These are phyloP conservation scores for Leucocoprinus sp. DNA, from an alignment of 768 basidiomycete species.

Conservation along the genomic window DNA sequence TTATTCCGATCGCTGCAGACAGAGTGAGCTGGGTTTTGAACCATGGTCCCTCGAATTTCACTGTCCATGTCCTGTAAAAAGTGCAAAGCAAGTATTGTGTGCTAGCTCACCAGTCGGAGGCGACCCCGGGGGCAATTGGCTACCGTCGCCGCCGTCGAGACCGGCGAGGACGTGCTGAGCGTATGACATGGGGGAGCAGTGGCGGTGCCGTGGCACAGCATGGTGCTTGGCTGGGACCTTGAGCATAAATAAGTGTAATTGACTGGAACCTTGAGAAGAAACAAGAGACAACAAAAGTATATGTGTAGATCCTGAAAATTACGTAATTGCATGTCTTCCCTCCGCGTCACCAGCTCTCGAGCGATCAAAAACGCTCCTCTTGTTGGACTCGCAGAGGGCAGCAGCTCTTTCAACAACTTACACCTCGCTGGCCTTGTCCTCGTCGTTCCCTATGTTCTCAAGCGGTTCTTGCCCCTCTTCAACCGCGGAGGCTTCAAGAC, in stretches of 20 bases:
- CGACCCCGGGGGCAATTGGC: slow-evolving; percentile 49
- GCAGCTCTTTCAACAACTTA: slow-evolving; percentile 72
- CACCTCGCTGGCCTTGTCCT: slow-evolving; percentile 75
- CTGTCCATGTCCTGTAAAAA: slow-evolving; percentile 27
- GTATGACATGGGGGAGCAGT: not conserved
- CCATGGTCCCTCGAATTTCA: slow-evolving; percentile 90
- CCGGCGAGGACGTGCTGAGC: not conserved
- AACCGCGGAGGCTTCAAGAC: slow-evolving; percentile 80
- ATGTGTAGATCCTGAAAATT: no score
- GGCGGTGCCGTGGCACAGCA: not conserved
- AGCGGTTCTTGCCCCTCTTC: slow-evolving; percentile 74
- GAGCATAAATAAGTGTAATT: slow-evolving; percentile 1
- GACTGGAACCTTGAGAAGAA: no score
- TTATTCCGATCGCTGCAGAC: slow-evolving; percentile 67
- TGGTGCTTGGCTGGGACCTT: slow-evolving; percentile 1
- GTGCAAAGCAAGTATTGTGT: not conserved
- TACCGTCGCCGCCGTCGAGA: slow-evolving; percentile 27
- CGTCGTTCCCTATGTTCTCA: slow-evolving; percentile 77
- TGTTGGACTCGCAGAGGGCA: slow-evolving; percentile 78
- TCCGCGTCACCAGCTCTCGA: slow-evolving; percentile 57
- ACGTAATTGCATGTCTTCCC: slow-evolving; percentile 32
- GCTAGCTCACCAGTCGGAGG: slow-evolving; percentile 51
- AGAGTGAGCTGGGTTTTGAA: slow-evolving; percentile 84
- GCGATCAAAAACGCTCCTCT: slow-evolving; percentile 84
- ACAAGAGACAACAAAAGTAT: no score